phyloP scores from a whole-genome alignment of 2,329 filamentous ascomycete genomes.

The Fusarium odoratissimum region DNA sequence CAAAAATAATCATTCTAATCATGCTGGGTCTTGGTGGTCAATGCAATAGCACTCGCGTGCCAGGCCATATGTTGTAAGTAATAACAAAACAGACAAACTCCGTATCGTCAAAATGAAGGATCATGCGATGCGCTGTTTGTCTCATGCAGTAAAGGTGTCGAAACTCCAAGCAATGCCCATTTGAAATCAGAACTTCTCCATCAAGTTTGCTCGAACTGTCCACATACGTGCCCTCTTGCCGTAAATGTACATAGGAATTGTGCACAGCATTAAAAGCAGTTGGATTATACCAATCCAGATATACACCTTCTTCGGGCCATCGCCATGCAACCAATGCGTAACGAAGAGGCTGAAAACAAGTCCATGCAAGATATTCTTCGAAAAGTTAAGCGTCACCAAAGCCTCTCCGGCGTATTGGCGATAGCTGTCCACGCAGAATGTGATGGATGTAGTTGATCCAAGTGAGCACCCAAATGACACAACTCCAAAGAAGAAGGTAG shows the following conservation, averaged over 20 bases:
- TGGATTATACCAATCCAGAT: slow-evolving; percentile 89
- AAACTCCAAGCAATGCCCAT: slow-evolving; percentile 21
- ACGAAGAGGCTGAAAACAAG: slow-evolving; percentile 91
- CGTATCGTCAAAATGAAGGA: background rate
- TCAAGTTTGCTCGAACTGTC: slow-evolving; percentile 87
- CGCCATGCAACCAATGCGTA: slow-evolving; percentile 80
- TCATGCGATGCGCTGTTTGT: background rate
- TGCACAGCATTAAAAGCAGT: slow-evolving; percentile 76
- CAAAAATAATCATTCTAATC: background rate
- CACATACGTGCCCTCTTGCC: slow-evolving; percentile 94
- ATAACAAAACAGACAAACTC: slow-evolving; percentile 3
- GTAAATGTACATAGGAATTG: slow-evolving; percentile 93
- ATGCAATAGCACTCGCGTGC: slow-evolving; percentile 10
- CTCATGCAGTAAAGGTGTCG: background rate
- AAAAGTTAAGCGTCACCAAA: slow-evolving; percentile 92
- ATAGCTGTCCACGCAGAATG: slow-evolving; percentile 94
- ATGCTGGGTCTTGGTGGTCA: background rate
- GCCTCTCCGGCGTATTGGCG: slow-evolving; percentile 94
- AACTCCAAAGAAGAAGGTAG: slow-evolving; percentile 91
- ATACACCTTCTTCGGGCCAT: slow-evolving; percentile 83
- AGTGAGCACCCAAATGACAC: slow-evolving; percentile 93
- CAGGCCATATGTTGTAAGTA: slow-evolving; percentile 1
- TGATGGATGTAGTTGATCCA: slow-evolving; percentile 91
- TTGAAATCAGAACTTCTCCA: slow-evolving; percentile 73
- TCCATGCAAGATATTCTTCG: slow-evolving; percentile 93